Evolutionary conservation across 2,329 filamentous ascomycete genomes (phyloP), one percentile per base, ranked within the genome.

Genomic region (Alternaria sp.): DNA sequence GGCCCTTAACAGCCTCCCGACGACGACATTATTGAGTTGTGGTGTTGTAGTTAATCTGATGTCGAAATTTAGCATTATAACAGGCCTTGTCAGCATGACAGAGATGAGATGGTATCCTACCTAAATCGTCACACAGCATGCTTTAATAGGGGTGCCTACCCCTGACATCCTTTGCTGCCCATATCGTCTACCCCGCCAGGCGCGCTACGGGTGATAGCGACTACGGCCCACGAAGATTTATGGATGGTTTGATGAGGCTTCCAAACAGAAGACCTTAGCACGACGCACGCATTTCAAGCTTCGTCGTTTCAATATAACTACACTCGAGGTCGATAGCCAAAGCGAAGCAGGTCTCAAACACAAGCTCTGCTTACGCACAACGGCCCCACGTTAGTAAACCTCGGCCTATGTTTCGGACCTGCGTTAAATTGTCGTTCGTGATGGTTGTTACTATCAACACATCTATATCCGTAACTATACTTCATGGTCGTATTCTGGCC

Each of bases 341-440:
- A 23, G 19, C 25, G 55, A 57, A 15, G n/a, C 36, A 11, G 23
- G 10, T 45, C 36, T 52, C 51, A 49, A 51, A 17, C 36, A 19
- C 19, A 53, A 61, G 47, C 51, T 54, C 43, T 61, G 52, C 57
- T 63, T 57, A 61, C 30, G 56, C 52, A 54, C 57, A 44, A 56
- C 21, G 30, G 36, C 46, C 57, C 61, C 32, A 53, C 52, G 51
- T 58, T 51, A 51, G 36, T 57, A 28, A 60, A 49, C 26, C 13
- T 60, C 36, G 19, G 47, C n/a, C 17, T 43, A 32, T 15, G 44
- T 53, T 26, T 53, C 46, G 26, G 56, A 43, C 5, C n/a, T 32
- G 15, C 43, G 30, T 52, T 36, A 50, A 21, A 50, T 44, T 25
- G 43, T 19, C 25, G 44, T 19, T 28, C 17, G 12, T 8, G 25